A percentile compares a stretch with the other conserved stretches of the same genome.
phyloP scores from a whole-genome alignment of 78 protist genomes.

The Emiliania huxleyi region DNA sequence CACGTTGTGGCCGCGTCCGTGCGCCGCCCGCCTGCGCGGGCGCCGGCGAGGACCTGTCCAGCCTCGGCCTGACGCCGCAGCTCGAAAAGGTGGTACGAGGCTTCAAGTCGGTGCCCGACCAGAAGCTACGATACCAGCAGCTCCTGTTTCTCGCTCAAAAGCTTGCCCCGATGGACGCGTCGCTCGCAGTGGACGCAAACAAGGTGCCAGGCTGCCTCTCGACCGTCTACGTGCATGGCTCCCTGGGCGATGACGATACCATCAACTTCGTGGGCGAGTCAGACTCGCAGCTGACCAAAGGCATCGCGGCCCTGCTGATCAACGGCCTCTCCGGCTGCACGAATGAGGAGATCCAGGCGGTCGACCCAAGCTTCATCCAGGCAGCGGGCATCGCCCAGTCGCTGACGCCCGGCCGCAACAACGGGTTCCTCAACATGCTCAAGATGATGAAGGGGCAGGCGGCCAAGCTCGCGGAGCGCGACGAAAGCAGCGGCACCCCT shows the following conservation, averaged over 20 bases:
- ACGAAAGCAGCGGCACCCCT: no score
- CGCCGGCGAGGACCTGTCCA: no score
- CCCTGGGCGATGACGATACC: no score
- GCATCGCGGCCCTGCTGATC: neutral
- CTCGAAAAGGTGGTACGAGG: no score
- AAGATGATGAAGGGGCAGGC: neutral
- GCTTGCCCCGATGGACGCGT: neutral
- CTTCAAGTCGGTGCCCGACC: constrained; percentile 11
- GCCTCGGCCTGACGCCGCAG: no score
- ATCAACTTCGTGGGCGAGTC: neutral
- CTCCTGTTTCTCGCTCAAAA: constrained; percentile 10
- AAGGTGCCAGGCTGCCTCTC: constrained; percentile 28
- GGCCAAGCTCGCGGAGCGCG: neutral
- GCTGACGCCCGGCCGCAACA: constrained; percentile 19
- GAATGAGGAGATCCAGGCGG: neutral
- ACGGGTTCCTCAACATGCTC: constrained; percentile 20
- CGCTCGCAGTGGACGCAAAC: neutral
- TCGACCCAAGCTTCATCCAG: neutral
- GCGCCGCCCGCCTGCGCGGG: no score
- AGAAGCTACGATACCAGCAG: constrained; percentile 24
- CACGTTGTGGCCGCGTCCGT: no score
- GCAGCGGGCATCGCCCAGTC: neutral
- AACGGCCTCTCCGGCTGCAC: neutral
- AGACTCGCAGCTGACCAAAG: constrained; percentile 14
- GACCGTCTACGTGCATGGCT: neutral